Percentiles rank a stretch among this genome's conserved stretches.
phyloP scores from a whole-genome alignment of 2,329 filamentous ascomycete genomes.

The Tolypocladium album region DNA sequence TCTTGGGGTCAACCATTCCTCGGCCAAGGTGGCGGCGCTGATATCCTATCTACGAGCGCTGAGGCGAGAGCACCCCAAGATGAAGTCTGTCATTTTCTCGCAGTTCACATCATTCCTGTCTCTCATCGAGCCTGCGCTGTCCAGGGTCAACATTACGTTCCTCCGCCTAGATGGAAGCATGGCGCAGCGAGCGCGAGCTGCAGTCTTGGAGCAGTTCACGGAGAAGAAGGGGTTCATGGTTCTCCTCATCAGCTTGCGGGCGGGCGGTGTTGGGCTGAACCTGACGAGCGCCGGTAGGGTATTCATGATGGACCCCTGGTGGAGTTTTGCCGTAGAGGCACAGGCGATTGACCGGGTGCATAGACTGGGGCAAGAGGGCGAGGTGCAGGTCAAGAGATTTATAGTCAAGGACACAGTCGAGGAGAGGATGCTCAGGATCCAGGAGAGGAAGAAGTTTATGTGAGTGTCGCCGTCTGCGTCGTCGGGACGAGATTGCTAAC shows the following conservation, averaged over 20 bases:
- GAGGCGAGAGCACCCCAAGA: conserved; percentile 51
- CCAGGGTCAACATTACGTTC: conserved; percentile 59
- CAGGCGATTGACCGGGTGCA: conserved; percentile 97
- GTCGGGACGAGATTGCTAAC: conserved; percentile 6
- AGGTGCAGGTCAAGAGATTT: conserved; percentile 80
- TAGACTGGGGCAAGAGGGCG: conserved; percentile 83
- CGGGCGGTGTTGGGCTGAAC: conserved; percentile 90
- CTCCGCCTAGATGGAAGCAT: conserved; percentile 90
- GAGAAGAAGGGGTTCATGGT: conserved; percentile 52
- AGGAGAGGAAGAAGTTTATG: conserved; percentile 95
- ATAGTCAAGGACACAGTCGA: conserved; percentile 88
- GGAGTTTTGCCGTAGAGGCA: conserved; percentile 93
- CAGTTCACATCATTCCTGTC: conserved; percentile 96
- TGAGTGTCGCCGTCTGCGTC: conserved; percentile 37
- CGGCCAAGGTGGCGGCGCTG: conserved; percentile 78
- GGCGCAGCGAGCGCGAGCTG: conserved; percentile 72
- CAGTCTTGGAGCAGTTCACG: conserved; percentile 65
- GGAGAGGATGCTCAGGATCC: conserved; percentile 85
- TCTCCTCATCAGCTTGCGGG: conserved; percentile 72
- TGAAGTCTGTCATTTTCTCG: conserved; percentile 89
- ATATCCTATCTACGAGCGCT: conserved; percentile 63
- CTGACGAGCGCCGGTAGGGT: conserved; percentile 81
- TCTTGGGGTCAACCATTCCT: conserved; percentile 56
- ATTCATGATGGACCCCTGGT: conserved; percentile 99
- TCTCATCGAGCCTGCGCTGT: conserved; percentile 74